Percentiles rank a stretch among this genome's conserved stretches.
Evolutionary conservation across 495 filamentous ascomycete genomes (phyloP).

Genomic region (Penicillium egyptiacum): DNA sequence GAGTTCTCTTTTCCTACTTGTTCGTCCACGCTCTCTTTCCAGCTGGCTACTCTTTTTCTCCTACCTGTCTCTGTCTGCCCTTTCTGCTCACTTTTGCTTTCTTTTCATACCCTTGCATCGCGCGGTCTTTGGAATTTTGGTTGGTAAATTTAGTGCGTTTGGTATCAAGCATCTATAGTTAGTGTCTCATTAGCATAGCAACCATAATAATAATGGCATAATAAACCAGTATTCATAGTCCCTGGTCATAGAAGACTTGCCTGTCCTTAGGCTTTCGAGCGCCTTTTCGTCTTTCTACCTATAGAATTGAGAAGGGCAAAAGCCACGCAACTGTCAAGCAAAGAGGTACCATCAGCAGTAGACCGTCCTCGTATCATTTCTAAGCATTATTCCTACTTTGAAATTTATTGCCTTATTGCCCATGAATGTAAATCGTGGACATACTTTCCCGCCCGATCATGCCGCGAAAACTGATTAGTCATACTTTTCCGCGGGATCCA

Average conservation of each 20-base stretch:
- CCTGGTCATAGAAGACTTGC: not conserved
- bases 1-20: not conserved
- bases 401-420: not conserved
- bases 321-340: not conserved
- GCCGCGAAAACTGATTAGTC: constrained; percentile 18
- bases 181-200: constrained; percentile 15
- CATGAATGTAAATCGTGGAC: not conserved
- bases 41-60: not conserved
- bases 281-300: not conserved
- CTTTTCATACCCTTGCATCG: constrained; percentile 34
- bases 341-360: not conserved
- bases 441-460: constrained; percentile 12
- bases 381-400: not conserved
- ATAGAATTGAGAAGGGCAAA: not conserved
- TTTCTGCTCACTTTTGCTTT: not conserved
- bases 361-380: not conserved
- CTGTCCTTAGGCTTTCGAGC: not conserved
- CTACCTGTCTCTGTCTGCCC: not conserved
- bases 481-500: constrained; percentile 26
- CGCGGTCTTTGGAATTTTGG: constrained; percentile 16
- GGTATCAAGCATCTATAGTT: constrained; percentile 20
- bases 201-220: constrained; percentile 30
- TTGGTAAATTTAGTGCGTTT: not conserved
- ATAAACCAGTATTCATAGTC: constrained; percentile 4
- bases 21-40: not conserved